phyloP scores from a whole-genome alignment of 305 asterid genomes.

The Withania somnifera region DNA sequence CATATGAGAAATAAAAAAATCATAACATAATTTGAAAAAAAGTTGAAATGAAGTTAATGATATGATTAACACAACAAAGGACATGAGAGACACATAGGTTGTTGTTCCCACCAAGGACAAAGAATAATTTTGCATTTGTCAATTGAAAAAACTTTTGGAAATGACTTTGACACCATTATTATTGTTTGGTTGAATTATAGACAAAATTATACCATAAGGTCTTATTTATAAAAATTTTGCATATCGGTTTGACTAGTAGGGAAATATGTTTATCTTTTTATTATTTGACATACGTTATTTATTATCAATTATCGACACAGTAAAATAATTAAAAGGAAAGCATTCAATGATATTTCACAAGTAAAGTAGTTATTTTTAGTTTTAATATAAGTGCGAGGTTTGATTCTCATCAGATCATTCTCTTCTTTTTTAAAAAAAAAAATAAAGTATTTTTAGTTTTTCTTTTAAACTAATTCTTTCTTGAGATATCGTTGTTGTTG shows the following conservation, averaged over 20 bases:
- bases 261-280: background rate
- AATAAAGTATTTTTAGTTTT: no score
- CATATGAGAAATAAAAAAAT: background rate
- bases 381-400: background rate
- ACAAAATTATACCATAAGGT: background rate
- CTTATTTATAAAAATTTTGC: background rate
- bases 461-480: no score
- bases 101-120: background rate
- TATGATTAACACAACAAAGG: background rate
- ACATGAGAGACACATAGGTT: background rate
- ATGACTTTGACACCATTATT: slow-evolving; percentile 1
- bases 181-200: background rate
- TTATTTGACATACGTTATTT: background rate
- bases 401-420: background rate
- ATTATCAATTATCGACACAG: background rate
- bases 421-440: no score
- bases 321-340: background rate
- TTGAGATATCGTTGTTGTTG: no score
- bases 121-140: background rate
- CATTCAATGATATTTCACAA: background rate
- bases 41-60: background rate
- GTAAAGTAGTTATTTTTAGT: background rate
- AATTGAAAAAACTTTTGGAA: background rate
- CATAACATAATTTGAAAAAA: background rate
- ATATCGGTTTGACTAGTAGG: background rate